A percentile compares a stretch with the other conserved stretches of the same genome.
phyloP scores from a whole-genome alignment of 2,329 filamentous ascomycete genomes.

The Xylariales sp. region DNA sequence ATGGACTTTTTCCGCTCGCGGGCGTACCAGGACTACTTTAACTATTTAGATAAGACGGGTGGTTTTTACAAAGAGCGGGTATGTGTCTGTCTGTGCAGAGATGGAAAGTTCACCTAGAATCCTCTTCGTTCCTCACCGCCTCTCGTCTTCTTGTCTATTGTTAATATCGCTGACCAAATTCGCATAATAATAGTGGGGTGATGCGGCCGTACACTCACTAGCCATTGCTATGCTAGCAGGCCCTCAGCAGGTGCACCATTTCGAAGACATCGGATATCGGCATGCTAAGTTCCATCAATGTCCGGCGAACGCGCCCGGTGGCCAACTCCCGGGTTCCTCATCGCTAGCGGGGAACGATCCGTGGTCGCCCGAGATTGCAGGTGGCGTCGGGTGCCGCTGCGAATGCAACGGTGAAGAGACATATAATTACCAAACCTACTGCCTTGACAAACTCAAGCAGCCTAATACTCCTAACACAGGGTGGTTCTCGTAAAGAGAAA shows the following conservation, averaged over 20 bases:
- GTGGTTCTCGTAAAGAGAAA: slow-evolving; percentile 47
- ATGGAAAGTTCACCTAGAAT: background rate
- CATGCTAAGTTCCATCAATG: slow-evolving; percentile 53
- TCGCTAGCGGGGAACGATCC: slow-evolving; percentile 43
- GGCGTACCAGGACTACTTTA: slow-evolving; percentile 56
- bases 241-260: slow-evolving; percentile 56
- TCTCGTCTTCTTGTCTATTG: background rate
- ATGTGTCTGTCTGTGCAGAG: slow-evolving; percentile 35
- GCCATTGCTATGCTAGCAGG: slow-evolving; percentile 56
- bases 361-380: slow-evolving; percentile 49
- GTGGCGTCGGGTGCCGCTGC: slow-evolving; percentile 57
- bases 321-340: slow-evolving; percentile 51
- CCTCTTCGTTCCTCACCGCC: background rate
- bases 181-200: slow-evolving; percentile 53
- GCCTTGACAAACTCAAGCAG: slow-evolving; percentile 54
- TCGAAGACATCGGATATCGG: slow-evolving; percentile 57
- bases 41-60: slow-evolving; percentile 55
- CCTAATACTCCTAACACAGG: slow-evolving; percentile 49
- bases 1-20: slow-evolving; percentile 58
- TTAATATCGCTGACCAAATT: slow-evolving; percentile 12
- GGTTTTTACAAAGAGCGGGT: slow-evolving; percentile 59
- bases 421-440: slow-evolving; percentile 52
- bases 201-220: slow-evolving; percentile 58
- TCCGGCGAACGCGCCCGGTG: slow-evolving; percentile 53
- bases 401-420: slow-evolving; percentile 52